Evolutionary conservation across 257 asterid species (phyloP).

Genomic region (Penstemon davidsonii): DNA sequence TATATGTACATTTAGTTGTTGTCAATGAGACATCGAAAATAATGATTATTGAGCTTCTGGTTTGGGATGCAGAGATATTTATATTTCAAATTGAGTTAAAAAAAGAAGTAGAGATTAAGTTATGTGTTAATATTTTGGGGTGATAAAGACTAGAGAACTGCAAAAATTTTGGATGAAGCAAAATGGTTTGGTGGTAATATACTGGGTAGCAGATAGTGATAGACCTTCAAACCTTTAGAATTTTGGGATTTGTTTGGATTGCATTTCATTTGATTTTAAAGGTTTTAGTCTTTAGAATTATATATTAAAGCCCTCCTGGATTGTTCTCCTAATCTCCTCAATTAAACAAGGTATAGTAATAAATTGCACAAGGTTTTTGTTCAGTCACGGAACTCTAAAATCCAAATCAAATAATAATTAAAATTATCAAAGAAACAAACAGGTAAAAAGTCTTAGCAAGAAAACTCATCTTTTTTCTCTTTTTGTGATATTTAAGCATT

Average conservation of each 20-base stretch:
- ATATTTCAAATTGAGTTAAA: constrained; percentile 12
- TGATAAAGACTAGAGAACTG: constrained; percentile 50
- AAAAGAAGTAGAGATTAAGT: constrained; percentile 34
- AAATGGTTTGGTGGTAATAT: constrained; percentile 48
- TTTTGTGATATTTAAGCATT: background rate
- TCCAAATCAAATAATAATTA: too few relatives aligned
- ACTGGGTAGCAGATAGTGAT: constrained; percentile 21
- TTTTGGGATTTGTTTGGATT: constrained; percentile 23
- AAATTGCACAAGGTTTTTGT: too few relatives aligned
- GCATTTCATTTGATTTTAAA: background rate
- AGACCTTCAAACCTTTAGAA: constrained; percentile 1
- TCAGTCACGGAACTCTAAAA: too few relatives aligned
- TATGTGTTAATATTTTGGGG: constrained; percentile 23
- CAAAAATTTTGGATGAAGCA: constrained; percentile 64
- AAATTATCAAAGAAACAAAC: too few relatives aligned
- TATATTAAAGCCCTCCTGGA: too few relatives aligned
- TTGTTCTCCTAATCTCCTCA: background rate
- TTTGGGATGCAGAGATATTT: background rate
- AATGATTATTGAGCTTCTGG: background rate
- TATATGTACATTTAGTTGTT: background rate
- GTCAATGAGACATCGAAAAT: background rate
- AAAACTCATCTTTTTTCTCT: background rate
- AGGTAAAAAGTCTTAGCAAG: background rate
- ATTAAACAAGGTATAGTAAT: too few relatives aligned
- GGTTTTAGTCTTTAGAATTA: background rate